These are phyloP conservation scores for Capsicum rhomboideum DNA, from an alignment of 257 asterid species.

Conservation along the genomic window DNA sequence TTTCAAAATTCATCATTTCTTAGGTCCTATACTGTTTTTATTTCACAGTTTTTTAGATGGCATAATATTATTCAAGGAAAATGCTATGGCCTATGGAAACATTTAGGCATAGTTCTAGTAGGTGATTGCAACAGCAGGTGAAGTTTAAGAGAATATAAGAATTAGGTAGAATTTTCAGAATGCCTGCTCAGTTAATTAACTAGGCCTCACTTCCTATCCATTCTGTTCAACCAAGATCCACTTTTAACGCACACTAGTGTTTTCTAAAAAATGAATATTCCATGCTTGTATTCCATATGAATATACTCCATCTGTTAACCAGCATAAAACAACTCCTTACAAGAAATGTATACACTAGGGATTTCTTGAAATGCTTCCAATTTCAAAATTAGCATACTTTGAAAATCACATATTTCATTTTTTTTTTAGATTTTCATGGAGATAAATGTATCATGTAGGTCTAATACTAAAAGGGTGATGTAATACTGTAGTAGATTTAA, in stretches of 20 bases:
- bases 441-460: not conserved
- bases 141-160: not conserved
- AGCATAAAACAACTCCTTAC: not conserved
- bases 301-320: not conserved
- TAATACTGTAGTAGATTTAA: no score
- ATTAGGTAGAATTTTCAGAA: not conserved
- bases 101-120: not conserved
- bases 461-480: not conserved
- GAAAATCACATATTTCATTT: not conserved
- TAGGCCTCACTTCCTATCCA: not conserved
- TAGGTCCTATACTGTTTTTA: no score
- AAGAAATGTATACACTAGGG: no score
- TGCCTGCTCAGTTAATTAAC: not conserved
- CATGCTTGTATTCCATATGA: not conserved
- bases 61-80: not conserved
- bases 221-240: no score
- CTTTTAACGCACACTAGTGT: no score
- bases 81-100: not conserved
- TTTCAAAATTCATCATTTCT: no score
- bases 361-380: no score
- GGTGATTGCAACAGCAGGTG: not conserved
- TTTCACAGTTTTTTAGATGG: not conserved
- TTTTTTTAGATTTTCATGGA: not conserved
- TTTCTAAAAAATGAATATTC: no score
- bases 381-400: not conserved